These are phyloP conservation scores for Saposhnikovia divaricata DNA, from an alignment of 129 eudicot genomes.

Conservation along the genomic window DNA sequence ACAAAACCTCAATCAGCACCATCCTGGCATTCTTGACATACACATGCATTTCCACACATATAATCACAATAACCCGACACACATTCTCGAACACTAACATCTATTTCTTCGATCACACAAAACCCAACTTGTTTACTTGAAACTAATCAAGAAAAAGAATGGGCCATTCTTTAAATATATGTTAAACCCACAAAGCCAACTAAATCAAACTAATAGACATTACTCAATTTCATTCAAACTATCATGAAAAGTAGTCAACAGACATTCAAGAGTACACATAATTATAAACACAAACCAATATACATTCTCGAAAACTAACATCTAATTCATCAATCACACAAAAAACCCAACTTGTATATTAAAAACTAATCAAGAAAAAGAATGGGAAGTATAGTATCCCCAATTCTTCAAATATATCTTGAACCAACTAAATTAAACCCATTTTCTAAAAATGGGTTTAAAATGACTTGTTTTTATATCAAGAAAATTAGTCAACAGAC, in stretches of 20 bases:
- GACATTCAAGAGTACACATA: too few relatives aligned
- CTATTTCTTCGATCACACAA: not conserved
- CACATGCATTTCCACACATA: not conserved
- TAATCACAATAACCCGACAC: not conserved
- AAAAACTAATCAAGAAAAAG: not conserved
- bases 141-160: not conserved
- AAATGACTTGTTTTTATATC: not conserved
- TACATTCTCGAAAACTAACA: not conserved
- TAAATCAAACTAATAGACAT: not conserved
- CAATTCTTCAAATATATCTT: not conserved
- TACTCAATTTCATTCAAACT: too few relatives aligned
- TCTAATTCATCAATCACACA: not conserved
- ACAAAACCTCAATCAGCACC: constrained; percentile 19
- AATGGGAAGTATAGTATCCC: not conserved
- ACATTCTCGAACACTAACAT: not conserved
- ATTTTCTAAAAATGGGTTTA: too few relatives aligned
- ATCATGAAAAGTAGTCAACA: too few relatives aligned
- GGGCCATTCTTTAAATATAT: not conserved
- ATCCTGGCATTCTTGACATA: not conserved
- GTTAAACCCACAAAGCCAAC: not conserved
- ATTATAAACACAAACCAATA: not conserved
- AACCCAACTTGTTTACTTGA: not conserved
- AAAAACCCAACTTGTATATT: not conserved
- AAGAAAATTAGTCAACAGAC: not conserved
- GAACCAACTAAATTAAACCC: not conserved